Conservation (phyloP, 495 filamentous ascomycete species). For the Daldinia childiae region DNA sequence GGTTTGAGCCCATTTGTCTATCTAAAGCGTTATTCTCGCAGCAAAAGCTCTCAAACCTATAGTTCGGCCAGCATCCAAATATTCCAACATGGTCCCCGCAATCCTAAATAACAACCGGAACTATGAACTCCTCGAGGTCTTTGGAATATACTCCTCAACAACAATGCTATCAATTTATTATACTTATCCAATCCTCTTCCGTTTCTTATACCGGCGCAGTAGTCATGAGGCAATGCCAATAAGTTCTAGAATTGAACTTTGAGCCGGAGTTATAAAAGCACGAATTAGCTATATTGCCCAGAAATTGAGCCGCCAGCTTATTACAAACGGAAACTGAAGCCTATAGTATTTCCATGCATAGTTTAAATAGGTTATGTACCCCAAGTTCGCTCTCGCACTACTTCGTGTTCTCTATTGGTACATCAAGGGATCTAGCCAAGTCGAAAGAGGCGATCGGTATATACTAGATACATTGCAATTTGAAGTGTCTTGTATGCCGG, state of each 20-base stretch:
- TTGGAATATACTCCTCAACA: neutral
- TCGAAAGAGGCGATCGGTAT: conserved; percentile 33
- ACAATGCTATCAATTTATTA: too few relatives aligned
- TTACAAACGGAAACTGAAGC: conserved; percentile 11
- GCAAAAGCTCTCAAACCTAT: neutral
- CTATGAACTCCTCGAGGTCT: neutral
- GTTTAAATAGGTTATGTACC: conserved; percentile 14
- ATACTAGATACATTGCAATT: conserved; percentile 24
- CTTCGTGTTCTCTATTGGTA: neutral
- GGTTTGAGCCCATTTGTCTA: conserved; percentile 24
- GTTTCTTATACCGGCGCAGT: conserved; percentile 16
- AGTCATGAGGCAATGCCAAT: neutral
- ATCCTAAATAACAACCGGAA: neutral
- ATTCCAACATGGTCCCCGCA: neutral
- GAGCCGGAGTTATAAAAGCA: conserved; percentile 5
- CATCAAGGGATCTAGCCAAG: conserved; percentile 22
- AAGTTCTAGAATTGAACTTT: conserved; percentile 12
- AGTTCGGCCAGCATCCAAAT: neutral
- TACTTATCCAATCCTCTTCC: neutral
- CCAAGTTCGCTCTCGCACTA: conserved; percentile 8
- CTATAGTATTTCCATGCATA: neutral
- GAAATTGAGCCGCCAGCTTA: conserved; percentile 34
- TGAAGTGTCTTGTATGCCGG: conserved; percentile 15
- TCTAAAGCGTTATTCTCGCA: neutral
- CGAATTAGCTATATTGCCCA: conserved; percentile 22